These are phyloP conservation scores for Solanum gracilifrons DNA, from an alignment of 257 asterid species.

Conservation along the genomic window DNA sequence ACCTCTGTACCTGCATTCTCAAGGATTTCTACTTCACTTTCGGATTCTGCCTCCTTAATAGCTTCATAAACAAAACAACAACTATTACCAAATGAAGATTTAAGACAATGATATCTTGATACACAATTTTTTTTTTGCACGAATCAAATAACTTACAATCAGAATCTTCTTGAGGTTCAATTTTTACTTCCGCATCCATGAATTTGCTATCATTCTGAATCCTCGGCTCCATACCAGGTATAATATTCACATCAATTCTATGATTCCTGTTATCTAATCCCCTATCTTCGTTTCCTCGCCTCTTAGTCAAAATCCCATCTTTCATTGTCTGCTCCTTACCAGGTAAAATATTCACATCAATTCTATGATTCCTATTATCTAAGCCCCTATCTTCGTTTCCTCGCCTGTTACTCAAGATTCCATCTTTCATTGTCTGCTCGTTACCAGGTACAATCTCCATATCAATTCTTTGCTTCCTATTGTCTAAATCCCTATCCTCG, in stretches of 20 bases:
- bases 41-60: neutral
- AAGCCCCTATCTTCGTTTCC: neutral
- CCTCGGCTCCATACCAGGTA: neutral
- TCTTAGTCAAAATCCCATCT: neutral
- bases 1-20: slow-evolving; percentile 1
- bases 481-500: neutral
- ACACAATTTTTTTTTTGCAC: neutral
- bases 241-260: neutral
- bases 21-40: slow-evolving; percentile 17
- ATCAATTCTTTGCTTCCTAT: neutral
- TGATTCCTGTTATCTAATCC: neutral
- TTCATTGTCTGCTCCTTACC: neutral
- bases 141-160: neutral
- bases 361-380: neutral
- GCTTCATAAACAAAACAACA: neutral
- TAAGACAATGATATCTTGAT: neutral
- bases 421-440: neutral
- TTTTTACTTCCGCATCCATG: neutral
- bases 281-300: neutral
- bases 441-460: neutral
- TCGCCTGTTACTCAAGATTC: neutral
- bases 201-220: neutral
- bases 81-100: neutral
- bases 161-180: neutral
- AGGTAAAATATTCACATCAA: neutral